A percentile compares a stretch with the other conserved stretches of the same genome.
These are phyloP conservation scores for Cryphonectria parasitica DNA, from an alignment of 2,329 filamentous ascomycete genomes.

Conservation along the genomic window DNA sequence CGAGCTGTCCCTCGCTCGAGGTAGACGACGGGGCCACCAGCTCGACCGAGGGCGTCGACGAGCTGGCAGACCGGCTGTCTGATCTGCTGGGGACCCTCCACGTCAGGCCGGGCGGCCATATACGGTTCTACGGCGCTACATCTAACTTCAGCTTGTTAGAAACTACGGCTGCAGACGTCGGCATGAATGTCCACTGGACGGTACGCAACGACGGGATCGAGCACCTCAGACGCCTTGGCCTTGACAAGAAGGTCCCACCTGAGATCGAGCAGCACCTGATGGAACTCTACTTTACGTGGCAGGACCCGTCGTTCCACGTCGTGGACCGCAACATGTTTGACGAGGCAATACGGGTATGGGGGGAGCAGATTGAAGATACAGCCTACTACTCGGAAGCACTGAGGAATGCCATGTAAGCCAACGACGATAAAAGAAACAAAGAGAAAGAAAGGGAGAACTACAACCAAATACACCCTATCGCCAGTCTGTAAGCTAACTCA, in stretches of 20 bases:
- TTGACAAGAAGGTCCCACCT: slow-evolving; percentile 15
- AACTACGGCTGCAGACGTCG: slow-evolving; percentile 39
- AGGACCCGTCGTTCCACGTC: slow-evolving; percentile 34
- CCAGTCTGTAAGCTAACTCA: neutral
- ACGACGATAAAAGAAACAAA: too few species aligned
- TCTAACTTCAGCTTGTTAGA: slow-evolving; percentile 49
- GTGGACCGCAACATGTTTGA: slow-evolving; percentile 34
- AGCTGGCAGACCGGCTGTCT: slow-evolving; percentile 48
- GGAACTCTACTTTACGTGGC: slow-evolving; percentile 35
- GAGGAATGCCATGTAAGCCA: slow-evolving; percentile 36
- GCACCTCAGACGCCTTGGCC: neutral
- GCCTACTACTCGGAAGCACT: slow-evolving; percentile 37
- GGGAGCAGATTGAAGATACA: slow-evolving; percentile 20
- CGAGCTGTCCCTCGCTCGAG: slow-evolving; percentile 15
- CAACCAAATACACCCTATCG: neutral
- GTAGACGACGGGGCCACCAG: slow-evolving; percentile 19
- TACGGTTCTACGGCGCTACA: slow-evolving; percentile 34
- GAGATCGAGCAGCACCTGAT: slow-evolving; percentile 31
- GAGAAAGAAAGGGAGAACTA: too few species aligned
- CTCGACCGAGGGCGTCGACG: slow-evolving; percentile 34
- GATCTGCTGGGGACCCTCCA: slow-evolving; percentile 49
- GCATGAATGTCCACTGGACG: slow-evolving; percentile 44
- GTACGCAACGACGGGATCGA: slow-evolving; percentile 40
- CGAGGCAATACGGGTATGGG: slow-evolving; percentile 32
- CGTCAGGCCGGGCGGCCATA: slow-evolving; percentile 31